phyloP scores from a whole-genome alignment of 192 early-diverging fungal genomes.

The Coemansia sp. region DNA sequence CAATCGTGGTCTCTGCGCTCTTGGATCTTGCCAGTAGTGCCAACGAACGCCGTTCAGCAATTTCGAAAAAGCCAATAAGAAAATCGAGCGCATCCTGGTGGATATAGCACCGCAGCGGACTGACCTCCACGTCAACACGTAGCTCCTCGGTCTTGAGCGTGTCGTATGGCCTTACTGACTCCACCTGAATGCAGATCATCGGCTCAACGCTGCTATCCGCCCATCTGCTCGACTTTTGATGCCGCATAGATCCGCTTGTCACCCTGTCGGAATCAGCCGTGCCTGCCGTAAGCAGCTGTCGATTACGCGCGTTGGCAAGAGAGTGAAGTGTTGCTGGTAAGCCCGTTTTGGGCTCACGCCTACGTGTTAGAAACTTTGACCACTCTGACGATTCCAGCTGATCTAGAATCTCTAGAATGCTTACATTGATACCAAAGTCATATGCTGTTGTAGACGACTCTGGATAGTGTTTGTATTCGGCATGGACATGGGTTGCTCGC shows the following conservation, averaged over 20 bases:
- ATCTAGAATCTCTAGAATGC: slow-evolving; percentile 51
- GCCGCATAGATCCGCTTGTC: slow-evolving; percentile 34
- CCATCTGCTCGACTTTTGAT: slow-evolving; percentile 44
- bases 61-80: slow-evolving; percentile 75
- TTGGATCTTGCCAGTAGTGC: neutral
- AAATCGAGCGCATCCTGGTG: slow-evolving; percentile 93
- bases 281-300: slow-evolving; percentile 45
- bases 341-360: slow-evolving; percentile 46
- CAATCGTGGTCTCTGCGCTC: neutral
- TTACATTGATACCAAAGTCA: slow-evolving; percentile 38
- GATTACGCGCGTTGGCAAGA: slow-evolving; percentile 44
- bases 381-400: slow-evolving; percentile 54
- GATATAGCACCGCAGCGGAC: slow-evolving; percentile 84
- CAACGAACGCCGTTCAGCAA: slow-evolving; percentile 18
- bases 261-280: slow-evolving; percentile 48
- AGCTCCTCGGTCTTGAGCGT: slow-evolving; percentile 41
- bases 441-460: slow-evolving; percentile 39
- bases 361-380: slow-evolving; percentile 55
- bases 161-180: slow-evolving; percentile 52
- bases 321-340: slow-evolving; percentile 45
- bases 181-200: slow-evolving; percentile 41
- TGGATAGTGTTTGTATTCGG: slow-evolving; percentile 44
- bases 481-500: slow-evolving; percentile 46
- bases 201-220: slow-evolving; percentile 40
- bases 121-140: slow-evolving; percentile 61